Evolutionary conservation across 2,329 filamentous ascomycete genomes (phyloP), one percentile per base, ranked within the genome.

Genomic region (Dothistroma pini): DNA sequence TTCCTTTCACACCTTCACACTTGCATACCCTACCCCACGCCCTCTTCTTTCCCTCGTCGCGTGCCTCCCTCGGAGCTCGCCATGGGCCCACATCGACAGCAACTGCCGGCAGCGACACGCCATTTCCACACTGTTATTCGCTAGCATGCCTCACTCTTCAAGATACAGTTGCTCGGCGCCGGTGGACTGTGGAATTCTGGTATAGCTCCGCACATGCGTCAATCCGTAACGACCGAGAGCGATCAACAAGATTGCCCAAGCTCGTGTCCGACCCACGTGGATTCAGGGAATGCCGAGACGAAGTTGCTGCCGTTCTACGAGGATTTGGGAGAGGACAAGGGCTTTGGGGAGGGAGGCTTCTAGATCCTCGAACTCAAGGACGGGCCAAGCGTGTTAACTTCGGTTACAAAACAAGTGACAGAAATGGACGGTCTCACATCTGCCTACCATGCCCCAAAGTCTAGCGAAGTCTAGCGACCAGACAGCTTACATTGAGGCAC

Each of bases 371-470:
- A 44, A 19, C 41, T n/a, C 34, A 38, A 38, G 34, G 9, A 38
- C 34, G 34, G 34, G 38, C 38, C 38, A 44, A 44, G 38, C 38
- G 38, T 44, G 38, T 44, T 2, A 44, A 44, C 7, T 2, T 44
- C 38, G 38, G 38, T 4, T 21, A 49, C 44, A 5, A 25, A 19
- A 11, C 29, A 5, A n/a, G n/a, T 12, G 48, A 10, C n/a, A 50
- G 29, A 56, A 29, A 56, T 56, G 52, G 53, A 56, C n/a, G 58
- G 58, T 4, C 58, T 60, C 6, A 56, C 56, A 48, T 69, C 63
- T 59, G n/a, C 63, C 55, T 62, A 62, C 49, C 65, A 68, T 57
- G 56, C 47, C 56, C 59, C 66, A n/a, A 58, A 57, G n/a, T 67
- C 69, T 19, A 44, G 53, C 22, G 64, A 58, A 57, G n/a, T 67